These are phyloP conservation scores for Hippophae gyantsensis DNA, from an alignment of 306 rosid species.

Conservation along the genomic window DNA sequence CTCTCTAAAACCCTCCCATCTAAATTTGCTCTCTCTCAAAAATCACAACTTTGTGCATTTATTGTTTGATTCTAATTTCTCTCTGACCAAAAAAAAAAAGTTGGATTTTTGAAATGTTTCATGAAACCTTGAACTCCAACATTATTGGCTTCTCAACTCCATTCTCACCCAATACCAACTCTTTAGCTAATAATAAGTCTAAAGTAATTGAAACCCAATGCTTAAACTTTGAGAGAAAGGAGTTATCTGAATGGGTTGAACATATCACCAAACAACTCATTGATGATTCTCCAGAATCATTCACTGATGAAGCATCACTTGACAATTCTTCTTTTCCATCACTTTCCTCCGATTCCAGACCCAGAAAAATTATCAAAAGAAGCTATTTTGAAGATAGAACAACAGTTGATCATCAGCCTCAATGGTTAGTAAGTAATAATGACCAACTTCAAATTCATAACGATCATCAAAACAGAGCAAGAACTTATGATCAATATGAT, in stretches of 20 bases:
- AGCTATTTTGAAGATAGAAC: conserved; percentile 12
- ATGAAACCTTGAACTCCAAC: conserved; percentile 36
- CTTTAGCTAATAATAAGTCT: conserved; percentile 26
- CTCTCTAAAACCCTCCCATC: conserved; percentile 23
- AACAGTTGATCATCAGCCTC: conserved; percentile 7
- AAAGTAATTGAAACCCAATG: conserved; percentile 17
- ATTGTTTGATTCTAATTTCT: not conserved
- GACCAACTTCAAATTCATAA: conserved; percentile 28
- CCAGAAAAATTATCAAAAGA: not conserved
- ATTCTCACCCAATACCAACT: conserved; percentile 5
- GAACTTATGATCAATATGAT: conserved; percentile 9
- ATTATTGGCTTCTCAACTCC: conserved; percentile 20
- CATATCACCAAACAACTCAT: conserved; percentile 54
- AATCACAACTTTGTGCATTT: not conserved
- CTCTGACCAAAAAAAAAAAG: conserved; percentile 18
- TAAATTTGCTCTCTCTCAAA: not conserved
- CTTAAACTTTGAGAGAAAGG: conserved; percentile 39
- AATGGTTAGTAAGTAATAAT: conserved; percentile 2
- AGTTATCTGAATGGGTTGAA: conserved; percentile 58
- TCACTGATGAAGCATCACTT: too few relatives aligned
- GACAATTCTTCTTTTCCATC: too few relatives aligned
- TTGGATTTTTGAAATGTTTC: conserved; percentile 40
- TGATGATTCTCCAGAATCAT: conserved; percentile 41
- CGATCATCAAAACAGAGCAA: conserved; percentile 15
- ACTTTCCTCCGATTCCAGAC: too few relatives aligned